phyloP scores from a whole-genome alignment of 2,329 filamentous ascomycete genomes.

The Beauveria caledonica region DNA sequence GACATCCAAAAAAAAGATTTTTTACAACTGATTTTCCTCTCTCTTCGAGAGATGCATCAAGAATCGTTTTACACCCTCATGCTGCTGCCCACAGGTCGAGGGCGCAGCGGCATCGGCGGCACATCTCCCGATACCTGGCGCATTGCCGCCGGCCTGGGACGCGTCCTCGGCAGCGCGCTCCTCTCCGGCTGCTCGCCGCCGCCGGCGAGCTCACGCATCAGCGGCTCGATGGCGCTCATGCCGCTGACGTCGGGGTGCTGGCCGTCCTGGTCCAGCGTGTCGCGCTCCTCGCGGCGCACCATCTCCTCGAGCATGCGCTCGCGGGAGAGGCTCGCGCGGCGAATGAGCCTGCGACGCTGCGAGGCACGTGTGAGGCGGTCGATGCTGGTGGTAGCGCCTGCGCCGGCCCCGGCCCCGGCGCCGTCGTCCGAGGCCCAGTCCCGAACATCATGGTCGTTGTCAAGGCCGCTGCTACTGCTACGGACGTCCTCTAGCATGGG shows the following conservation, averaged over 20 bases:
- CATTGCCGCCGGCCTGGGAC: background rate
- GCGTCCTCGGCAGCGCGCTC: background rate
- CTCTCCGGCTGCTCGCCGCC: background rate
- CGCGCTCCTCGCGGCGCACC: conserved; percentile 12
- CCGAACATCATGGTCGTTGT: conserved; percentile 13
- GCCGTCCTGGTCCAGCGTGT: background rate
- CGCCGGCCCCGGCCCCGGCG: background rate
- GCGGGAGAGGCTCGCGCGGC: conserved; percentile 21
- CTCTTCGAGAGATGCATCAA: background rate
- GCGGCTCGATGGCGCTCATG: conserved; percentile 33
- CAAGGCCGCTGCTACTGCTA: conserved; percentile 8
- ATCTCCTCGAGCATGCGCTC: conserved; percentile 23
- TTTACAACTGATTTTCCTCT: background rate
- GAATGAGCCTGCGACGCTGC: conserved; percentile 16
- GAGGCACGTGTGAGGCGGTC: conserved; percentile 10
- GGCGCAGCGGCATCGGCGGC: conserved; percentile 5
- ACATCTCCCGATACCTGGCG: background rate
- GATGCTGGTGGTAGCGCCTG: background rate
- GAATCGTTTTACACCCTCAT: background rate
- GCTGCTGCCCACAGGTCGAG: background rate
- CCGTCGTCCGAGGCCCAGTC: conserved; percentile 27
- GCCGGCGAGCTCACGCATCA: conserved; percentile 36
- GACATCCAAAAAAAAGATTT: background rate
- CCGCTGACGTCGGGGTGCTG: conserved; percentile 24
- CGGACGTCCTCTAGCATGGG: conserved; percentile 37